A percentile compares a stretch with the other conserved stretches of the same genome.
Evolutionary conservation across 1,284 basidiomycete genomes (phyloP).

Genomic region (Rhodotorula sp.): DNA sequence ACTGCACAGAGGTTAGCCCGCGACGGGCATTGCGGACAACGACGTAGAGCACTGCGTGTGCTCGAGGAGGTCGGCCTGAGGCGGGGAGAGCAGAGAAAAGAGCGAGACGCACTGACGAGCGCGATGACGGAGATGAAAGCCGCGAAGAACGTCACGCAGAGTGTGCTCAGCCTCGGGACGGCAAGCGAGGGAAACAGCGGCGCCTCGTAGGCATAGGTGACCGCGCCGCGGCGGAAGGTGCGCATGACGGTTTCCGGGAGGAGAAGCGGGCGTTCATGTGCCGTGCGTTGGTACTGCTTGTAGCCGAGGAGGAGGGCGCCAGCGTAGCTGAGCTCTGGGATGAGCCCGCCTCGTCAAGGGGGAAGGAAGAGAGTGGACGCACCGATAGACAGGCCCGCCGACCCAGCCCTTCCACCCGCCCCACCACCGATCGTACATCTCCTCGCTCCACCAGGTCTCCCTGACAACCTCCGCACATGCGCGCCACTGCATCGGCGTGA

Average conservation of each 20-base stretch:
- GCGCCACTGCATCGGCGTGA: constrained; percentile 14
- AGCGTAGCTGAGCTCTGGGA: constrained; percentile 11
- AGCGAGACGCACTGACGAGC: constrained; percentile 19
- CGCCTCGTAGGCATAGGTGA: constrained; percentile 3
- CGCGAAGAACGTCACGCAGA: constrained; percentile 27
- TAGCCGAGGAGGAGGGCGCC: constrained; percentile 25
- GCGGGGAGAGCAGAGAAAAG: accelerated
- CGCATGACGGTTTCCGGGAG: not conserved
- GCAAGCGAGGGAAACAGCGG: constrained; percentile 16
- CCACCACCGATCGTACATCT: constrained; percentile 29
- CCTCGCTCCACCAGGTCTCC: constrained; percentile 15
- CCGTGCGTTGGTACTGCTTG: constrained; percentile 7
- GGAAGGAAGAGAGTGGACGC: not conserved
- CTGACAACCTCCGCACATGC: constrained; percentile 10
- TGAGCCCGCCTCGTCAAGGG: too few species aligned
- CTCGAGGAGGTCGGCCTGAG: too few species aligned
- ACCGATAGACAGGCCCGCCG: constrained; percentile 35
- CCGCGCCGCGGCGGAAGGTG: not conserved
- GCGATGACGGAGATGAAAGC: constrained; percentile 18
- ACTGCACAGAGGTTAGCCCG: constrained; percentile 29
- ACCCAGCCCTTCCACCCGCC: constrained; percentile 25
- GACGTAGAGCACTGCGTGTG: constrained; percentile 22
- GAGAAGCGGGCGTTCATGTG: constrained; percentile 12
- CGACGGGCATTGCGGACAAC: constrained; percentile 21
- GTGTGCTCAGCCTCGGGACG: constrained; percentile 7